Evolutionary conservation across 768 basidiomycete species (phyloP).

Genomic region (Russula emetica): DNA sequence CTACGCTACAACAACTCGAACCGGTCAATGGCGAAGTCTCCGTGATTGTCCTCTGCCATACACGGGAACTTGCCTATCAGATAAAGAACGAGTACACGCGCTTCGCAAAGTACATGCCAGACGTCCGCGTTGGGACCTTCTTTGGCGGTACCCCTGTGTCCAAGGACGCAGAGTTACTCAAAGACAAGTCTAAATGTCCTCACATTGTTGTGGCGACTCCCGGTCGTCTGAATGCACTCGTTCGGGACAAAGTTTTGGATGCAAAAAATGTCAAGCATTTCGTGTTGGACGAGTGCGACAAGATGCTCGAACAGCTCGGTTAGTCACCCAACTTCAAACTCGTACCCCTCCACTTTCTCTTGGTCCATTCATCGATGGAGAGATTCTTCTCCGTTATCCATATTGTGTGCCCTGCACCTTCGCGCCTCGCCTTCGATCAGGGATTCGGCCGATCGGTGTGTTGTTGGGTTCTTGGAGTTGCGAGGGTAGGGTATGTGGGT

Average conservation of each 20-base stretch:
- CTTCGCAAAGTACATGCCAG: constrained; percentile 99
- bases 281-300: constrained; percentile 99
- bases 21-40: constrained; percentile 98
- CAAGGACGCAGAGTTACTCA: constrained; percentile 90
- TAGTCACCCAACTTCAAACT: constrained; percentile 87
- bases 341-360: constrained; percentile 37
- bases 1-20: constrained; percentile 96
- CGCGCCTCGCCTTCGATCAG: constrained; percentile 25
- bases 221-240: constrained; percentile 92
- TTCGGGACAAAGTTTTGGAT: constrained; percentile 91
- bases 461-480: constrained; percentile 20
- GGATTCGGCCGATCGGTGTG: constrained; percentile 29
- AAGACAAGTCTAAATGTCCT: constrained; percentile 95
- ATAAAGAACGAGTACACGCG: constrained; percentile 99
- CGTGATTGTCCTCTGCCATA: constrained; percentile 97
- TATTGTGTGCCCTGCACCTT: constrained; percentile 37
- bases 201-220: constrained; percentile 99
- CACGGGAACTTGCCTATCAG: constrained; percentile 98
- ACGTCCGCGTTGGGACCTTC: constrained; percentile 95
- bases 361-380: constrained; percentile 30
- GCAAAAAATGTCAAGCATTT: constrained; percentile 98
- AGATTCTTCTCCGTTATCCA: constrained; percentile 49
- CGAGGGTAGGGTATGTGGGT: constrained; percentile 11
- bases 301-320: constrained; percentile 99
- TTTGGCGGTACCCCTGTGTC: constrained; percentile 94